Evolutionary conservation across 73 alveolate genomes (phyloP).

Genomic region (Tetrahymena borealis): DNA sequence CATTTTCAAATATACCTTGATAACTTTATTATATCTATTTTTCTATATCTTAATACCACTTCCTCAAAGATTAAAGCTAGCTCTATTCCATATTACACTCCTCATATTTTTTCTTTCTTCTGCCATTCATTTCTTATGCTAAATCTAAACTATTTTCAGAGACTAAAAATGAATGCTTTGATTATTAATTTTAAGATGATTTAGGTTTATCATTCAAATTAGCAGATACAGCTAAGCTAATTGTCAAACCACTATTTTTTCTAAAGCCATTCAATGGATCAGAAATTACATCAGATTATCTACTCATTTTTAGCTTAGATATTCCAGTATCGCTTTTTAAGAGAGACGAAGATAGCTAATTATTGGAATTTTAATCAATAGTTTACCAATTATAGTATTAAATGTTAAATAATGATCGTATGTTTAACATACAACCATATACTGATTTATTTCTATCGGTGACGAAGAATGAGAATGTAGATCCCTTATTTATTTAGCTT

Average conservation of each 20-base stretch:
- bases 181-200: no score
- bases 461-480: neutral
- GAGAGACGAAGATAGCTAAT: neutral
- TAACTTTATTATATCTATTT: neutral
- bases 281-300: no score
- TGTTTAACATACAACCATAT: neutral
- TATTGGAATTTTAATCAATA: neutral
- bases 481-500: neutral
- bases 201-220: no score
- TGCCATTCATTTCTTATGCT: neutral
- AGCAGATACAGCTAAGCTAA: no score
- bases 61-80: neutral
- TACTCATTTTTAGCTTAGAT: no score
- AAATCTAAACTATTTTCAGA: no score
- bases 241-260: no score
- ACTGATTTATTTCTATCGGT: neutral
- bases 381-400: neutral
- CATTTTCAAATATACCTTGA: neutral
- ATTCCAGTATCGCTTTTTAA: no score
- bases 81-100: neutral
- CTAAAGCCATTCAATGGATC: no score
- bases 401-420: neutral
- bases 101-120: neutral
- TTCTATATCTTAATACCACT: neutral
- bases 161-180: no score